phyloP scores from a whole-genome alignment of 2,329 filamentous ascomycete genomes.

The Alternaria arborescens region DNA sequence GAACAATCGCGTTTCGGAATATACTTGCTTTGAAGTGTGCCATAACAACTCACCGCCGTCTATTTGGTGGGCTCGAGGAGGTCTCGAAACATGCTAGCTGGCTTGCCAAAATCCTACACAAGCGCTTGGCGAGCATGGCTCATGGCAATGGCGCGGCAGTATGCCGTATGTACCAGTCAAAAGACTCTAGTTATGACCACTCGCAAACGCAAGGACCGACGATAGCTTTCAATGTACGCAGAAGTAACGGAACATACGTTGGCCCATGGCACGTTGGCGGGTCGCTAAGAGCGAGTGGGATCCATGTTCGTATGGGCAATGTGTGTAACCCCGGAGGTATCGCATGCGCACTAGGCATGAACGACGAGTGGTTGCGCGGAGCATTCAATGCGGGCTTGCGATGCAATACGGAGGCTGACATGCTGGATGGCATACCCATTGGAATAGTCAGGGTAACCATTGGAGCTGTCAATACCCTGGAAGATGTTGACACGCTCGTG shows the following conservation, averaged over 20 bases:
- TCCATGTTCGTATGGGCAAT: slow-evolving; percentile 69
- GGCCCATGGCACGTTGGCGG: slow-evolving; percentile 68
- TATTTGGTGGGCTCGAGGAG: slow-evolving; percentile 67
- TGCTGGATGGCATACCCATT: slow-evolving; percentile 63
- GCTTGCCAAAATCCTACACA: slow-evolving; percentile 61
- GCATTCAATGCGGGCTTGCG: slow-evolving; percentile 66
- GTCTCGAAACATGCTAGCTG: slow-evolving; percentile 67
- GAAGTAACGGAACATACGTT: slow-evolving; percentile 62
- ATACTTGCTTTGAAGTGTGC: slow-evolving; percentile 70
- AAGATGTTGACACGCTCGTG: slow-evolving; percentile 58
- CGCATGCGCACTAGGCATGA: slow-evolving; percentile 58
- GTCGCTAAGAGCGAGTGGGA: slow-evolving; percentile 62
- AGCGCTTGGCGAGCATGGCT: slow-evolving; percentile 57
- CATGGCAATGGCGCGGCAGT: slow-evolving; percentile 64
- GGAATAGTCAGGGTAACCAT: slow-evolving; percentile 69
- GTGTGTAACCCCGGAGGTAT: slow-evolving; percentile 65
- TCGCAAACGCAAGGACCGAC: slow-evolving; percentile 66
- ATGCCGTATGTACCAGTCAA: slow-evolving; percentile 65
- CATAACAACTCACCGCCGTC: slow-evolving; percentile 63
- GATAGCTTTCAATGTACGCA: slow-evolving; percentile 69
- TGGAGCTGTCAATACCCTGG: slow-evolving; percentile 67
- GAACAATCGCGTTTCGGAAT: slow-evolving; percentile 71
- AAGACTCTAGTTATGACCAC: slow-evolving; percentile 60
- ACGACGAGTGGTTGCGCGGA: slow-evolving; percentile 63
- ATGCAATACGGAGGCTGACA: slow-evolving; percentile 63